Percentiles rank a stretch among this genome's conserved stretches.
phyloP scores from a whole-genome alignment of 768 basidiomycete genomes.

The Podaxis sp. region DNA sequence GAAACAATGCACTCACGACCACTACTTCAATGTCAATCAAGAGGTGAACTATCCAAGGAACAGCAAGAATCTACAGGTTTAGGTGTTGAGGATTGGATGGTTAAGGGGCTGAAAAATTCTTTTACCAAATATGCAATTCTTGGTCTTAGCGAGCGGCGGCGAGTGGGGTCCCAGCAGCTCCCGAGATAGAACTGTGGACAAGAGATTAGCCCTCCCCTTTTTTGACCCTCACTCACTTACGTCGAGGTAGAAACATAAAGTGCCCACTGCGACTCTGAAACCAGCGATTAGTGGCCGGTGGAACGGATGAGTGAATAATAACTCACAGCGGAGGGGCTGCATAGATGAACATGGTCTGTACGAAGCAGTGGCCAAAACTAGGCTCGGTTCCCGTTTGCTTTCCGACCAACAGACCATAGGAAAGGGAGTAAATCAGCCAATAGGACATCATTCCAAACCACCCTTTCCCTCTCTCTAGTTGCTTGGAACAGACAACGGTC shows the following conservation, averaged over 20 bases:
- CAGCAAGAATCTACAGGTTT: not conserved
- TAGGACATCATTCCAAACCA: slow-evolving; percentile 10
- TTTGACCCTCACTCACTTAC: not conserved
- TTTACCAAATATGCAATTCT: not conserved
- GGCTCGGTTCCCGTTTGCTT: slow-evolving; percentile 4
- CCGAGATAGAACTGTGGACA: slow-evolving; percentile 2
- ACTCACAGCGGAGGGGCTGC: slow-evolving; percentile 10
- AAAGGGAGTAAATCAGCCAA: slow-evolving; percentile 10
- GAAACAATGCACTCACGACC: slow-evolving; percentile 1
- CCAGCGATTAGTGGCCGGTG: not conserved
- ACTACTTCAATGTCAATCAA: slow-evolving; percentile 8
- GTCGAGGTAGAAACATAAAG: slow-evolving; percentile 10
- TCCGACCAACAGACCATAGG: slow-evolving; percentile 10
- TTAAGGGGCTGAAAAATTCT: not conserved
- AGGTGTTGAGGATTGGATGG: too few species aligned
- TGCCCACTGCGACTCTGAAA: slow-evolving; percentile 8
- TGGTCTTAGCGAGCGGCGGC: slow-evolving; percentile 1
- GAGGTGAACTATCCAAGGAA: slow-evolving; percentile 10
- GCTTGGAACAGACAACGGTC: not conserved
- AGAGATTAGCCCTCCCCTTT: too few species aligned
- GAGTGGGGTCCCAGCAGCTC: slow-evolving; percentile 10
- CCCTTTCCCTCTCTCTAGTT: slow-evolving; percentile 10
- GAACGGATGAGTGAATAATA: not conserved
- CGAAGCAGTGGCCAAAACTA: slow-evolving; percentile 2
- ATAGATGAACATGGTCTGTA: slow-evolving; percentile 5